These are phyloP conservation scores for Fennellomyces sp. DNA, from an alignment of 371 early-diverging fungal species.

Conservation along the genomic window DNA sequence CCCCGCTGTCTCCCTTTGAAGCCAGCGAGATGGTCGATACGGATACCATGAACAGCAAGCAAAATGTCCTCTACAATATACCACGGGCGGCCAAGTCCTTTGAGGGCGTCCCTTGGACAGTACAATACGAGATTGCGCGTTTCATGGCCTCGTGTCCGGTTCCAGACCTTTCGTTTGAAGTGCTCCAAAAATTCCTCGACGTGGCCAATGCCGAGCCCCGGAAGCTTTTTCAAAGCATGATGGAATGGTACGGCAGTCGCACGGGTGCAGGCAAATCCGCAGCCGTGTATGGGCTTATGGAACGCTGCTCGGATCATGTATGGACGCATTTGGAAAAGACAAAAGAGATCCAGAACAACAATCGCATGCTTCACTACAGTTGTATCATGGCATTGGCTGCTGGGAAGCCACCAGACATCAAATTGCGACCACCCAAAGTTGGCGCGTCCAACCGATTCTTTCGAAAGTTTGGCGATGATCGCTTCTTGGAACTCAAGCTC, in stretches of 20 bases:
- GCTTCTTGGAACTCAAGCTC: slow-evolving; percentile 42
- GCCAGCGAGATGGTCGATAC: slow-evolving; percentile 2
- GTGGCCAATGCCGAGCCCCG: slow-evolving; percentile 21
- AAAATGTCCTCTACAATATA: slow-evolving; percentile 11
- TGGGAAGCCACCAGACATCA: slow-evolving; percentile 17
- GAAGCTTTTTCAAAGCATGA: slow-evolving; percentile 27
- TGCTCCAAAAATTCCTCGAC: slow-evolving; percentile 25
- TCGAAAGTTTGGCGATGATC: slow-evolving; percentile 40
- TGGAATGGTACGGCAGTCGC: slow-evolving; percentile 29
- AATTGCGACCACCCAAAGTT: slow-evolving; percentile 27
- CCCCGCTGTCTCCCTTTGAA: slow-evolving; percentile 20
- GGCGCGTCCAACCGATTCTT: slow-evolving; percentile 45
- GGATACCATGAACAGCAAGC: neutral
- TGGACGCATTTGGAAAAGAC: slow-evolving; percentile 24
- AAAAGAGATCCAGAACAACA: neutral
- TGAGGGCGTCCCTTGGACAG: slow-evolving; percentile 23
- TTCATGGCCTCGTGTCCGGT: slow-evolving; percentile 23
- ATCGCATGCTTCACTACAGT: slow-evolving; percentile 34
- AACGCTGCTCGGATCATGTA: slow-evolving; percentile 34
- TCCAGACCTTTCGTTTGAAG: slow-evolving; percentile 27
- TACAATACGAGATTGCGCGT: slow-evolving; percentile 37
- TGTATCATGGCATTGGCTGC: slow-evolving; percentile 17
- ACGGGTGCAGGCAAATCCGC: neutral
- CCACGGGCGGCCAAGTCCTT: slow-evolving; percentile 11
- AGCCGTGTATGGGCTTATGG: slow-evolving; percentile 19